These are phyloP conservation scores for Pyrenochaeta sp. DNA, from an alignment of 2,329 filamentous ascomycete species.

Conservation along the genomic window DNA sequence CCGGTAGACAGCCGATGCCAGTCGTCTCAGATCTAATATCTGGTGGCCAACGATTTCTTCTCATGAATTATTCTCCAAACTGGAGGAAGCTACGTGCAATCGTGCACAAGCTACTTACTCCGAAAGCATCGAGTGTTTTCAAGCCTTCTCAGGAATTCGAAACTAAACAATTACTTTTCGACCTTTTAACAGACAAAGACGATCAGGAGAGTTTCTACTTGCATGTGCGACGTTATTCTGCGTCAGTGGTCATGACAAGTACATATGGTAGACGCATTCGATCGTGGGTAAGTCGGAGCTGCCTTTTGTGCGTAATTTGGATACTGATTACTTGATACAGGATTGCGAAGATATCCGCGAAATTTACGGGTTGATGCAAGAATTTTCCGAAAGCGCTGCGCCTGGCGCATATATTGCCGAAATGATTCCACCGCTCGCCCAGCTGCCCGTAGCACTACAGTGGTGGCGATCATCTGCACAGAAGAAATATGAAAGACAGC, in stretches of 20 bases:
- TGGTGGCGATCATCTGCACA: conserved; percentile 13
- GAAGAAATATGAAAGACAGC: conserved; percentile 12
- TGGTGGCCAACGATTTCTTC: conserved; percentile 45
- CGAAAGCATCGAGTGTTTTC: conserved; percentile 42
- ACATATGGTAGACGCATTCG: conserved; percentile 26
- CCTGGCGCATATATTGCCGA: conserved; percentile 24
- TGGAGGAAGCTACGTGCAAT: conserved; percentile 48
- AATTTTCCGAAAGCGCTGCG: conserved; percentile 12
- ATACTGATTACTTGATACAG: conserved; percentile 1
- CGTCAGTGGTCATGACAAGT: conserved; percentile 23
- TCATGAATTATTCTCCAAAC: conserved; percentile 44
- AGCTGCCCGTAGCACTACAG: conserved; percentile 18
- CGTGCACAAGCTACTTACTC: conserved; percentile 43
- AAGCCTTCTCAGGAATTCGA: conserved; percentile 53
- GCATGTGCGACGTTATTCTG: conserved; percentile 21
- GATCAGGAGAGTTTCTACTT: conserved; percentile 26
- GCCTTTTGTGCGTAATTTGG: not conserved
- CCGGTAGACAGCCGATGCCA: conserved; percentile 42
- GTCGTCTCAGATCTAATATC: conserved; percentile 45
- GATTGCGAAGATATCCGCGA: conserved; percentile 20
- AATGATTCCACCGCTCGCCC: conserved; percentile 13
- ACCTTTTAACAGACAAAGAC: conserved; percentile 45
- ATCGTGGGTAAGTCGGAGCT: conserved; percentile 4
- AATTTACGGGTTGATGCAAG: conserved; percentile 21
- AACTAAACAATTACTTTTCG: conserved; percentile 50